phyloP scores from a whole-genome alignment of 2,329 filamentous ascomycete species.

The Ophiognomonia clavigignenti-juglandacearum region DNA sequence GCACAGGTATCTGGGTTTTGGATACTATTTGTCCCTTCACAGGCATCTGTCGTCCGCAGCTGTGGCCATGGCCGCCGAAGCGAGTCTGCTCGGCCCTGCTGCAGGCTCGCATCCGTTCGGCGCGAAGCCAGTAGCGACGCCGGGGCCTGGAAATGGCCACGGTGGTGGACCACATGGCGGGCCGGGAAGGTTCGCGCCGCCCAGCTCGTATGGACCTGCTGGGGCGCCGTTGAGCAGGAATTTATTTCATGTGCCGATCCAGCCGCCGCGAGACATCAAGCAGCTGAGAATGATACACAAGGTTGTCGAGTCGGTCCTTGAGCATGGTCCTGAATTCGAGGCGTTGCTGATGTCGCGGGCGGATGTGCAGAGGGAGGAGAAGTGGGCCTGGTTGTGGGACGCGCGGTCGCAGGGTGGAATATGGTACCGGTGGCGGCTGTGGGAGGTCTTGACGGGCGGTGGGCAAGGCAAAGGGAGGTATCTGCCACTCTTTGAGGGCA shows the following conservation, averaged over 20 bases:
- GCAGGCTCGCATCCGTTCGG: constrained; percentile 65
- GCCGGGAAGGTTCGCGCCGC: constrained; percentile 64
- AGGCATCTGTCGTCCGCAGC: constrained; percentile 77
- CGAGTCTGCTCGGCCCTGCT: constrained; percentile 37
- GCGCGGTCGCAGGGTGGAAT: constrained; percentile 71
- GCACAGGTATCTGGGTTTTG: constrained; percentile 79
- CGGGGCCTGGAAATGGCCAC: constrained; percentile 25
- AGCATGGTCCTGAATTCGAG: constrained; percentile 83
- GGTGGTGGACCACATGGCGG: constrained; percentile 23
- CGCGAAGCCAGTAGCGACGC: constrained; percentile 59
- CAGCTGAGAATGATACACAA: constrained; percentile 83
- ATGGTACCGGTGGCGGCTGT: constrained; percentile 91
- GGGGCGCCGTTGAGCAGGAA: constrained; percentile 38
- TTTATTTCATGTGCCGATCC: constrained; percentile 65
- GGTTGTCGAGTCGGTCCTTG: constrained; percentile 73
- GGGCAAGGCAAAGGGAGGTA: constrained; percentile 45
- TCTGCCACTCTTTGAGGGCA: constrained; percentile 68
- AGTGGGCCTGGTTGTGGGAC: constrained; percentile 94
- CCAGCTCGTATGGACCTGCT: constrained; percentile 56
- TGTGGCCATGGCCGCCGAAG: constrained; percentile 33
- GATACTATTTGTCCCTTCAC: constrained; percentile 75
- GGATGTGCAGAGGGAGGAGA: constrained; percentile 79
- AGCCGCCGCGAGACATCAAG: constrained; percentile 70
- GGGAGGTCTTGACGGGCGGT: constrained; percentile 73
- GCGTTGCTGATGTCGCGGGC: constrained; percentile 83